These are phyloP conservation scores for Plantago coronopus DNA, from an alignment of 305 asterid species.

Conservation along the genomic window DNA sequence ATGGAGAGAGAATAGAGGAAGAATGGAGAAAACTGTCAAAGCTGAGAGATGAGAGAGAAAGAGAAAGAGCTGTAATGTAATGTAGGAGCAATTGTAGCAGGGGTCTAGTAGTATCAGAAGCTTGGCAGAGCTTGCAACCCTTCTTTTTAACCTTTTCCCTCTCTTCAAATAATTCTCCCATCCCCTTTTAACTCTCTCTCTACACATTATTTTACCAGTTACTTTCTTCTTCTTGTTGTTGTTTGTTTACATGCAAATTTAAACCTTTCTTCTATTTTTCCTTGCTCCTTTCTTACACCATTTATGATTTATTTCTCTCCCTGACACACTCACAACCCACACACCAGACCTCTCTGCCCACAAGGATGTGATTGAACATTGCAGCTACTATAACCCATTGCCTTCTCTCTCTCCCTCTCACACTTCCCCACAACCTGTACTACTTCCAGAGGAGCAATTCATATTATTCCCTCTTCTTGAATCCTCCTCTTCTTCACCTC, in stretches of 20 bases:
- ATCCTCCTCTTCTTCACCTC: neutral
- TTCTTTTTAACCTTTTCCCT: constrained; percentile 49
- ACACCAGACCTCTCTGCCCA: constrained; percentile 31
- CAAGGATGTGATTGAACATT: constrained; percentile 73
- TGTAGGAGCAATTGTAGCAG: constrained; percentile 25
- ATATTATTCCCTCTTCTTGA: constrained; percentile 31
- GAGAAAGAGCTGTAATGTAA: constrained; percentile 36
- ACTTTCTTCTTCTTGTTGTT: constrained; percentile 15
- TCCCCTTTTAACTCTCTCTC: constrained; percentile 22
- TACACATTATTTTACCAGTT: constrained; percentile 12
- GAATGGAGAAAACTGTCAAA: constrained; percentile 12
- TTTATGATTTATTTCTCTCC: constrained; percentile 24
- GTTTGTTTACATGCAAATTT: constrained; percentile 24
- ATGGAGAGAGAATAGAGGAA: constrained; percentile 15
- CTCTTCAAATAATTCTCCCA: constrained; percentile 47
- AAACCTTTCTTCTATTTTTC: neutral
- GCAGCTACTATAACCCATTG: constrained; percentile 35
- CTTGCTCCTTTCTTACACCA: neutral
- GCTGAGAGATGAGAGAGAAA: constrained; percentile 18
- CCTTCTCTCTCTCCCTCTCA: constrained; percentile 33
- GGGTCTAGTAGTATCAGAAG: constrained; percentile 53
- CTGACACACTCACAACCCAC: constrained; percentile 31
- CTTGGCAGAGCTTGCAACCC: constrained; percentile 41
- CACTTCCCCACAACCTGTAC: constrained; percentile 44
- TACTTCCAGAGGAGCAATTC: constrained; percentile 19